Evolutionary conservation across 495 filamentous ascomycete genomes (phyloP).

Genomic region (Podospora pseudopauciseta): DNA sequence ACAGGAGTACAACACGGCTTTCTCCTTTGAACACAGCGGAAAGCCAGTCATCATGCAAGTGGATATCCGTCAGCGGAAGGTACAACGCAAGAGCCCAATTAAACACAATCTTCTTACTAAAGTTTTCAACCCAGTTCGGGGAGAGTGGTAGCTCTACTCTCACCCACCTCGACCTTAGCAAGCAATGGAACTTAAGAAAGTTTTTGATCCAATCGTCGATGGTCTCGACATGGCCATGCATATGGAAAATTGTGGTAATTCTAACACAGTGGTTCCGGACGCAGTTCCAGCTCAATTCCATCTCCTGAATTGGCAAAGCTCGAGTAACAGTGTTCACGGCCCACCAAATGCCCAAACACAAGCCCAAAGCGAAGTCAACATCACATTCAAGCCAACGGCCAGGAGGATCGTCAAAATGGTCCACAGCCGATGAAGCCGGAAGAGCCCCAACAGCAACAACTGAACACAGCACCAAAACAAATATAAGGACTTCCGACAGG

Average conservation of each 20-base stretch:
- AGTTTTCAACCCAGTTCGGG: slow-evolving; percentile 4
- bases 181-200: background rate
- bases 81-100: slow-evolving; percentile 14
- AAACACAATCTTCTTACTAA: background rate
- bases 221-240: slow-evolving; percentile 9
- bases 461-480: background rate
- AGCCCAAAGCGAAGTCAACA: background rate
- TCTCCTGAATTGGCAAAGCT: background rate
- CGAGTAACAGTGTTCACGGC: background rate
- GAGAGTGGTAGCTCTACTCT: slow-evolving; percentile 3
- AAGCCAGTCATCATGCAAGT: slow-evolving; percentile 24
- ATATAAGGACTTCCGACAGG: background rate
- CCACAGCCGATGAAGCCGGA: background rate
- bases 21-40: slow-evolving; percentile 23
- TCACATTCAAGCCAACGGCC: background rate
- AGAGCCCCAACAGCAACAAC: background rate
- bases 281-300: background rate
- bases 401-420: too few relatives aligned
- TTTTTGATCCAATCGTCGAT: slow-evolving; percentile 5
- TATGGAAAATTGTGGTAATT: slow-evolving; percentile 1
- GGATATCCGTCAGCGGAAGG: slow-evolving; percentile 17
- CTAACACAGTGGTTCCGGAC: background rate
- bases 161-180: slow-evolving; percentile 3
- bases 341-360: background rate
- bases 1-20: slow-evolving; percentile 22